Evolutionary conservation across 2,329 filamentous ascomycete species (phyloP), one percentile per base, ranked within the genome.

Genomic region (Sphaerulina musiva): DNA sequence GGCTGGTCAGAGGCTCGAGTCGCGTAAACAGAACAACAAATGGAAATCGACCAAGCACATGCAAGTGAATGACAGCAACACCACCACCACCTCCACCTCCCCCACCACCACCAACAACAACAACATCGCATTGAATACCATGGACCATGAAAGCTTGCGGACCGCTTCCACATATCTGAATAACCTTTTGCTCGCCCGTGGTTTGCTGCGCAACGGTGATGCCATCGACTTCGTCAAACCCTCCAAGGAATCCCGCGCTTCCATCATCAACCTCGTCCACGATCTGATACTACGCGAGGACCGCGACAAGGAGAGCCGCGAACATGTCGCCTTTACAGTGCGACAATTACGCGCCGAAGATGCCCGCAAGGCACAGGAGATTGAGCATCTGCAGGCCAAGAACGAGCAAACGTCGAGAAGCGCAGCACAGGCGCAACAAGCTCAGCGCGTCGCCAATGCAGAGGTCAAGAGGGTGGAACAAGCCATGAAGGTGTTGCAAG

Each of bases 181-280:
- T 70, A 84, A 85, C 59, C 72, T 85, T 5, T 72, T 85, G 17
- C 75, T 85, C n/a, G 80, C 82, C 6, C 78, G 82, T 42, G 82
- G 82, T 32, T 71, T 85, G 11, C 69, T 85, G 40, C 79, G 80
- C 55, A 78, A 81, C 74, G 80, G 86, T 61, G 82, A 86, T 64
- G 76, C 75, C 41, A 87, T 98, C 71, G 85, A 96, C 70, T 98
- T 98, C 70, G 79, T 78, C 55, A 81, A 84, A 59, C 81, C 80
- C 14, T 77, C 81, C 38, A 79, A 80, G 66, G 81, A 80, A 48
- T 87, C 87, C 14, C 92, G 93, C 84, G 86, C 87, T 17, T 82
- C 84, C 61, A 85, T 97, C 64, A 95, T 98, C 74, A 87, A 92
- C 68, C 80, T 98, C 23, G 83, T 98, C 46, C 95, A 98, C 71